Base-by-base conservation (phyloP, 2,329 filamentous ascomycete species). In the Stemphylium lycopersici region DNA sequence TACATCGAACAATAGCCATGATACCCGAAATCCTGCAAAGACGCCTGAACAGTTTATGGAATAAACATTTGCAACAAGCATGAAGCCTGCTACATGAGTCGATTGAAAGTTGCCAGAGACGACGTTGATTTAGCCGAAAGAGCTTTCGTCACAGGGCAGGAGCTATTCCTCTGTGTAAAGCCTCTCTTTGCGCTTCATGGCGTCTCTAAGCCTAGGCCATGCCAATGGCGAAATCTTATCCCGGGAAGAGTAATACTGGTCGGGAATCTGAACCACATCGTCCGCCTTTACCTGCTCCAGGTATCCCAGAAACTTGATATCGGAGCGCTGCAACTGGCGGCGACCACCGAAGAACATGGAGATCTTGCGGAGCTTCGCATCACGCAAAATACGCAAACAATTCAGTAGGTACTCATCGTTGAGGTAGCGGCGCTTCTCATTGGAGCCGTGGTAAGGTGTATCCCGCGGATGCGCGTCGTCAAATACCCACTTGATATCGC, bases 371-470 rank as follows among this genome's bases (percentile, higher is more conserved):
- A 83, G 72, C 29, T 77, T 74, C 24, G 73, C 72, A 16, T 77
- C 62, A 6, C 73, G 70, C 12, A 83, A 70, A 34, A 79, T 71
- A 6, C 77, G 76, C 7, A 83, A 67, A 31, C 77, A 74, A 22
- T 78, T 76, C 36, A 80, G 72, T 36, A 83, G 63, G 33, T 78
- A 72, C 7, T 78, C 72, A 57, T 83, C 80, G 39, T 79, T 72
- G 42, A 81, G 73, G 54, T 79, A 83, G 22, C 79, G 77, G n/a
- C 79, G 78, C 33, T 78, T 68, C 50, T 81, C 77, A 43, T 73
- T 68, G 42, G 66, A 71, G 38, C 56, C 60, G 46, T 76, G 62
- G 39, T 74, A 64, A 0, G 77, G 75, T 37, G 77, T 77, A 11
- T 77, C 65, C 16, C 73, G 76, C 3, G 75, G 77, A 5, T 68